phyloP scores from a whole-genome alignment of 2,329 filamentous ascomycete genomes.

The Rhynchosporium graminicola region DNA sequence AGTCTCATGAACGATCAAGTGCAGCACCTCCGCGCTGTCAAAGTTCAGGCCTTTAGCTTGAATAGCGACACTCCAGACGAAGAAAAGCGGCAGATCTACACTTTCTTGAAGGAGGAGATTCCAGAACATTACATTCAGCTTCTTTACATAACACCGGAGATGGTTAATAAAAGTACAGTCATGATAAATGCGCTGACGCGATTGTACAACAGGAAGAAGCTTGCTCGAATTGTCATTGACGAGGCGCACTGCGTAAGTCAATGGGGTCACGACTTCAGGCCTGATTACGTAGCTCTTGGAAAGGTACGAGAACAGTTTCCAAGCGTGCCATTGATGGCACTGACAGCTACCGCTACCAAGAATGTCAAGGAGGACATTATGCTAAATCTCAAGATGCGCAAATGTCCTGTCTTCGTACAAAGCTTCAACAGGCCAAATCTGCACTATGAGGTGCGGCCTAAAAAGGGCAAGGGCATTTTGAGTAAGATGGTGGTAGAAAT shows the following conservation, averaged over 20 bases:
- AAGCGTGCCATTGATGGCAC: conserved; percentile 84
- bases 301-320: conserved; percentile 71
- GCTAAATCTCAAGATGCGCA: conserved; percentile 78
- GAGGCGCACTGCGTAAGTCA: conserved; percentile 99
- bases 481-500: conserved; percentile 56
- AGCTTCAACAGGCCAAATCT: conserved; percentile 98
- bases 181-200: conserved; percentile 67
- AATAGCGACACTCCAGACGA: conserved; percentile 72
- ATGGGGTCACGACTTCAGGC: conserved; percentile 98
- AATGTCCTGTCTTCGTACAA: conserved; percentile 79
- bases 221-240: conserved; percentile 93
- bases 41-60: conserved; percentile 78
- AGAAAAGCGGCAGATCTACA: conserved; percentile 67
- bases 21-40: conserved; percentile 70
- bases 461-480: conserved; percentile 59
- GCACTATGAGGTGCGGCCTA: conserved; percentile 79
- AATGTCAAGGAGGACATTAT: conserved; percentile 92
- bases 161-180: conserved; percentile 78
- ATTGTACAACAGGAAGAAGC: conserved; percentile 68
- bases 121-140: conserved; percentile 81
- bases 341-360: conserved; percentile 92
- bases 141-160: conserved; percentile 95
- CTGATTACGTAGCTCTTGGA: conserved; percentile 89
- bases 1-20: conserved; percentile 99
- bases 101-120: conserved; percentile 58